phyloP scores from a whole-genome alignment of 352 stramenopile genomes.

The Plasmopara halstedii region DNA sequence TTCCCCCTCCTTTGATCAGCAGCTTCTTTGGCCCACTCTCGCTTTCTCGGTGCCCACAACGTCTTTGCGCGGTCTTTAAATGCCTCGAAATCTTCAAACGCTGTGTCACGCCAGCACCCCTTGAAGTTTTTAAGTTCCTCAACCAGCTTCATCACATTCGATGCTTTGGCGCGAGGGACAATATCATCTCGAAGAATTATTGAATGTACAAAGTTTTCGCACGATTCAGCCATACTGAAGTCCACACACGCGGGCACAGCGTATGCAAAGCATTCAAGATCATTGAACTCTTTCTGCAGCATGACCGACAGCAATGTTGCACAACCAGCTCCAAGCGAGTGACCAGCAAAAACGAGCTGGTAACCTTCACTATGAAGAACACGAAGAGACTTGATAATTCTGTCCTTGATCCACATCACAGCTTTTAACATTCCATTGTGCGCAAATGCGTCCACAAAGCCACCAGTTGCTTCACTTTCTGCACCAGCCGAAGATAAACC shows the following conservation, averaged over 20 bases:
- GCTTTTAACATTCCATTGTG: constrained; percentile 84
- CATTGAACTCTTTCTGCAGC: constrained; percentile 79
- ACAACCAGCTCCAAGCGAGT: constrained; percentile 75
- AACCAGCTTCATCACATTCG: constrained; percentile 75
- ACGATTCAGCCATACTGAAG: constrained; percentile 70
- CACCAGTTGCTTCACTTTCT: constrained; percentile 40
- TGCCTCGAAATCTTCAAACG: constrained; percentile 67
- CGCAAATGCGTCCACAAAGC: constrained; percentile 79
- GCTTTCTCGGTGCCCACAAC: constrained; percentile 72
- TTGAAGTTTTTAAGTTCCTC: constrained; percentile 75
- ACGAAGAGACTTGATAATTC: constrained; percentile 66
- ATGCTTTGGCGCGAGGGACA: constrained; percentile 74
- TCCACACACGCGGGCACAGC: constrained; percentile 79
- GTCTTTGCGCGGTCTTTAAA: constrained; percentile 81
- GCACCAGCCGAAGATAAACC: constrained; percentile 32
- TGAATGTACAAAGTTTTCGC: constrained; percentile 70
- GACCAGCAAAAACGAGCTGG: constrained; percentile 70
- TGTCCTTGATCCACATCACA: constrained; percentile 83
- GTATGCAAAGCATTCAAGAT: constrained; percentile 81
- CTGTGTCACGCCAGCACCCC: constrained; percentile 69
- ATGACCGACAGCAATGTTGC: constrained; percentile 73
- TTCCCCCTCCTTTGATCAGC: constrained; percentile 50
- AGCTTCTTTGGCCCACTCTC: constrained; percentile 67
- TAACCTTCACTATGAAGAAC: constrained; percentile 72
- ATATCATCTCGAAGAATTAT: constrained; percentile 82